These are phyloP conservation scores for Pythium dissotocum DNA, from an alignment of 352 stramenopile species.

Conservation along the genomic window DNA sequence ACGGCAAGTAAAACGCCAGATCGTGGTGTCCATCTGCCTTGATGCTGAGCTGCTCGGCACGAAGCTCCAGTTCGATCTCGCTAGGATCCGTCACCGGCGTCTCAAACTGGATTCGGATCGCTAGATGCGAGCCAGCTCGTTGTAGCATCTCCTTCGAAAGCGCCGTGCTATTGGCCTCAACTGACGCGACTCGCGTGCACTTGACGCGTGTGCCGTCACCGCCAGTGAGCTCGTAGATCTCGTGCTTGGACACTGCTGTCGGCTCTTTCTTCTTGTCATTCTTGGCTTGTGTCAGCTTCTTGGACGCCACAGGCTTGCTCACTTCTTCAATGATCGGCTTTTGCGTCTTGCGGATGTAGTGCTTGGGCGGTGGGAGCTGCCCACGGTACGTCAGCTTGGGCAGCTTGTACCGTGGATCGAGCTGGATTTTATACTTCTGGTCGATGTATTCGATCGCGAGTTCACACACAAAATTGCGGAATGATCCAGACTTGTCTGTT, in stretches of 20 bases:
- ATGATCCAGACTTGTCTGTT: constrained; percentile 61
- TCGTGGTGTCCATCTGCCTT: constrained; percentile 51
- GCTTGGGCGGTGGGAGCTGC: constrained; percentile 59
- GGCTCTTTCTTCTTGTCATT: constrained; percentile 9
- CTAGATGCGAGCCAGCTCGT: constrained; percentile 34
- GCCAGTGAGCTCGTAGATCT: constrained; percentile 44
- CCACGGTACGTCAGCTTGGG: constrained; percentile 67
- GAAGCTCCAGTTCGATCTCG: constrained; percentile 55
- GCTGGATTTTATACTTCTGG: constrained; percentile 84
- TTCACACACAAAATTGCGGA: constrained; percentile 84
- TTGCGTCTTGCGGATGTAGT: constrained; percentile 80
- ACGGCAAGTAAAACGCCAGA: constrained; percentile 64
- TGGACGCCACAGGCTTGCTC: background rate
- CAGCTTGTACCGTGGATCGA: constrained; percentile 79
- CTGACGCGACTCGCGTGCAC: constrained; percentile 37
- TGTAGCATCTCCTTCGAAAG: constrained; percentile 49
- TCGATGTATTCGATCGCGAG: constrained; percentile 81
- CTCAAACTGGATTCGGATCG: constrained; percentile 44
- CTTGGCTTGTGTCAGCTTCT: constrained; percentile 12
- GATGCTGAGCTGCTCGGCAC: constrained; percentile 46
- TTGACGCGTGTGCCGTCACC: background rate
- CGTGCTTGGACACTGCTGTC: constrained; percentile 24
- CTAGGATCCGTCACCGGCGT: constrained; percentile 28
- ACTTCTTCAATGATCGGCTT: constrained; percentile 79
- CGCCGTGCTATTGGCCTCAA: constrained; percentile 38